These are phyloP conservation scores for Penicillium sp. DNA, from an alignment of 2,329 filamentous ascomycete species.

Conservation along the genomic window DNA sequence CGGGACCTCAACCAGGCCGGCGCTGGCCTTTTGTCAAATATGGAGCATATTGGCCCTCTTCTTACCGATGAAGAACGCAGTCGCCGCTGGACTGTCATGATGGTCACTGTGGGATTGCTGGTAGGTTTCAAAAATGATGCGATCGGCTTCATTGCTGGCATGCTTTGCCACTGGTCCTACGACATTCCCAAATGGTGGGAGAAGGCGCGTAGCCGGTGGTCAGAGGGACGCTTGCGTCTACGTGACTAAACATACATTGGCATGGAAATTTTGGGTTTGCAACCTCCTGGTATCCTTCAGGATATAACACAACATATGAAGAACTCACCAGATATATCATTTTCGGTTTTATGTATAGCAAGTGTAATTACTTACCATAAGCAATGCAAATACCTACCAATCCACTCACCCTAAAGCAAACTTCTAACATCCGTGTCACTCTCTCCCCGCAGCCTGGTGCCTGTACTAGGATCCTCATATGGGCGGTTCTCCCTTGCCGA, in stretches of 20 bases:
- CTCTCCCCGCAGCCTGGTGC: conserved; percentile 14
- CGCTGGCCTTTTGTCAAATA: conserved; percentile 26
- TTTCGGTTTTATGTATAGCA: background rate
- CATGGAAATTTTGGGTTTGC: background rate
- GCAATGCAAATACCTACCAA: background rate
- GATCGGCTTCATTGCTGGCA: conserved; percentile 77
- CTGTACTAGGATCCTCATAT: conserved; percentile 23
- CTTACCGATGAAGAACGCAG: conserved; percentile 66
- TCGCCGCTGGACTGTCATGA: conserved; percentile 83
- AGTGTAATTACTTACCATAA: background rate
- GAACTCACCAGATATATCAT: background rate
- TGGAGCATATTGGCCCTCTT: conserved; percentile 37
- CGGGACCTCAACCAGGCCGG: conserved; percentile 51
- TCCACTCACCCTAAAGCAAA: conserved; percentile 2
- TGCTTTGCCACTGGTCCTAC: conserved; percentile 74
- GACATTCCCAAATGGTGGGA: conserved; percentile 36
- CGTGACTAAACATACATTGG: background rate
- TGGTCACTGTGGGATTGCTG: conserved; percentile 77
- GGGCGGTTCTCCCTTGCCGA: conserved; percentile 9
- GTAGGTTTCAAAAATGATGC: conserved; percentile 88
- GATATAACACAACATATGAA: background rate
- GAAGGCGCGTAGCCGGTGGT: conserved; percentile 25
- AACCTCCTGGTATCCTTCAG: background rate
- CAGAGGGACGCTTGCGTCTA: conserved; percentile 32
- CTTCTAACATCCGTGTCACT: conserved; percentile 18